Conservation (phyloP, 2,329 filamentous ascomycete species). For the Aureobasidium sp. region DNA sequence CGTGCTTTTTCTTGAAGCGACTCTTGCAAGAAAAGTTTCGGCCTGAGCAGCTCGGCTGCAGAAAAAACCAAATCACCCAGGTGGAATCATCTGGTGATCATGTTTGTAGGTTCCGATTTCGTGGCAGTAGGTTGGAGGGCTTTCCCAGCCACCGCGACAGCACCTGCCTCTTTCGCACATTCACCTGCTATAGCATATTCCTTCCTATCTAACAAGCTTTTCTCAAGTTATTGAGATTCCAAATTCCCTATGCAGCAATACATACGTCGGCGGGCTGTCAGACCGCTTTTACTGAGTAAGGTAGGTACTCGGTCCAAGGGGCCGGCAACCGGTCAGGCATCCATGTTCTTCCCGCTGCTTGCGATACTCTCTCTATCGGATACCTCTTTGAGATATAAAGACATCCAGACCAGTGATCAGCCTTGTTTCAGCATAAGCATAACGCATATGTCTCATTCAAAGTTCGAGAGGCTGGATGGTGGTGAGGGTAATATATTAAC, state of each 20-base stretch:
- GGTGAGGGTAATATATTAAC: slow-evolving; percentile 10
- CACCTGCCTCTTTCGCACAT: slow-evolving; percentile 1
- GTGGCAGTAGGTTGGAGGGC: not conserved
- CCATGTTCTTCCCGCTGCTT: not conserved
- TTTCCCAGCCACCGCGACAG: not conserved
- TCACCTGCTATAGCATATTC: not conserved
- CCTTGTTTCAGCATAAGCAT: slow-evolving; percentile 8
- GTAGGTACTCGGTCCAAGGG: not conserved
- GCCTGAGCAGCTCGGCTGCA: not conserved
- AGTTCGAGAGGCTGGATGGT: not conserved
- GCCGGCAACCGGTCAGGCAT: not conserved
- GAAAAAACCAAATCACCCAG: not conserved
- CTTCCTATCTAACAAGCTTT: slow-evolving; percentile 4
- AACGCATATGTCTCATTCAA: not conserved
- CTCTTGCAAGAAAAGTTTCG: not conserved
- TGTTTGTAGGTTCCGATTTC: not conserved
- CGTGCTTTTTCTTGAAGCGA: not conserved
- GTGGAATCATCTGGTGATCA: not conserved
- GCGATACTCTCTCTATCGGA: not conserved
- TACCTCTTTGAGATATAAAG: not conserved
- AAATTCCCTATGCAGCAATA: not conserved
- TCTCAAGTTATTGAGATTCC: not conserved
- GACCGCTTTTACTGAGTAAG: not conserved
- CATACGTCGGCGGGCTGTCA: not conserved
- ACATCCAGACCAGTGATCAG: not conserved